Percentiles rank a stretch among this genome's conserved stretches.
phyloP scores from a whole-genome alignment of 345 rosid genomes.

The Hibiscus tridactylites region DNA sequence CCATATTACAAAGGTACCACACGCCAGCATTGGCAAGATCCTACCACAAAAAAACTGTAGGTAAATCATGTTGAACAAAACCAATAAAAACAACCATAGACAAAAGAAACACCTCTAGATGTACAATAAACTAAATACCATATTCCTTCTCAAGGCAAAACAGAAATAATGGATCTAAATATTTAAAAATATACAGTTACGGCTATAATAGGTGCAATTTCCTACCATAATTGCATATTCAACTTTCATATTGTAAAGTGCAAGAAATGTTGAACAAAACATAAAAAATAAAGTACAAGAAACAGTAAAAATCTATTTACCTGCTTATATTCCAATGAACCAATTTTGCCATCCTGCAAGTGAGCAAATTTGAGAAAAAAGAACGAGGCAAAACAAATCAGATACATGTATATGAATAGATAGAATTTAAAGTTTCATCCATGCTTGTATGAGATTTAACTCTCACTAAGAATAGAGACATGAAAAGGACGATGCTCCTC shows the following conservation, averaged over 20 bases:
- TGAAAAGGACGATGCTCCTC: background rate
- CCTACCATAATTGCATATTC: background rate
- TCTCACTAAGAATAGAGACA: background rate
- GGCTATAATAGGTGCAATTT: background rate
- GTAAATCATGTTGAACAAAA: slow-evolving; percentile 1
- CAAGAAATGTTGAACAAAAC: background rate
- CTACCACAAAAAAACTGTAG: slow-evolving; percentile 15
- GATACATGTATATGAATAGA: background rate
- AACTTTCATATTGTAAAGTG: background rate
- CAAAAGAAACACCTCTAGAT: background rate
- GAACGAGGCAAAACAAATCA: slow-evolving; percentile 7
- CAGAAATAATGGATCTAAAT: background rate
- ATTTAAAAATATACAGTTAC: background rate
- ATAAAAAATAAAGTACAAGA: background rate
- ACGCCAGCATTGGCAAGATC: slow-evolving; percentile 40
- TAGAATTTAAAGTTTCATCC: background rate
- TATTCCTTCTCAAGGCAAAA: background rate
- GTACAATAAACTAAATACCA: background rate
- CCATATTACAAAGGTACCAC: slow-evolving; percentile 33
- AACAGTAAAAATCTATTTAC: slow-evolving; percentile 24
- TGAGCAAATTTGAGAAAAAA: background rate
- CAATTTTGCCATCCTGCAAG: slow-evolving; percentile 78
- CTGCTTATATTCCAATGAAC: slow-evolving; percentile 74
- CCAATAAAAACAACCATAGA: background rate
- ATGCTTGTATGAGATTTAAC: background rate